Base-by-base conservation (phyloP, 495 filamentous ascomycete species). In the Astrocystis sublimbata region DNA sequence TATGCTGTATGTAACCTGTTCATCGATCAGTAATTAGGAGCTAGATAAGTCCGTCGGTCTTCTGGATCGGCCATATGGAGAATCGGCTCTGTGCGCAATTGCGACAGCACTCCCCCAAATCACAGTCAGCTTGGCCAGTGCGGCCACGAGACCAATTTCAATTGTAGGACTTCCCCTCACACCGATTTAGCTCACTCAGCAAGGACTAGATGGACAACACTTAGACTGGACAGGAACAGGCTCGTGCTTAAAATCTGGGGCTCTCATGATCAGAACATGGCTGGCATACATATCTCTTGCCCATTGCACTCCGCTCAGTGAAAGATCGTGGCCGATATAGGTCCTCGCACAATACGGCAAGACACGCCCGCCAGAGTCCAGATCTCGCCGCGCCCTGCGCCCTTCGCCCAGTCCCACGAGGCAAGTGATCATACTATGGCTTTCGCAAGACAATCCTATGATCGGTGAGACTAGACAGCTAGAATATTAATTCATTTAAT, bases 91-190 rank as follows among this genome's bases (percentile, higher is more conserved):
- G 15, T 15, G 42, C 43, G 50, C 45, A 28, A 49, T 38, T 19
- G 45, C 33, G 31, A 31, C 35, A 23, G 35, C 33, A 60, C 24
- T 52, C 35, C 42, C 12, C n/a, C 9, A 31, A 42, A n/a, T n/a
- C n/a, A n/a, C n/a, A n/a, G n/a, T n/a, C n/a, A n/a, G n/a, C n/a
- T n/a, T n/a, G n/a, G n/a, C n/a, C n/a, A n/a, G n/a, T n/a, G n/a
- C n/a, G n/a, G n/a, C 31, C 58, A 60, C 58, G 35, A 24, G 58
- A 36, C 49, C 43, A 59, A n/a, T 1, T 7, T n/a, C 19, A 42
- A 42, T 10, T 9, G 26, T 52, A 42, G 58, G 58, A 52, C 45
- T 38, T 60, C 57, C n/a, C 30, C 58, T 51, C 58, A 31, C 45
- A 28, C 35, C 42, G 35, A 42, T 42, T 52, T 52, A 52, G 28